A percentile compares a stretch with the other conserved stretches of the same genome.
phyloP scores from a whole-genome alignment of 31 red algal genomes.

The Odonthalia washingtoniensis region DNA sequence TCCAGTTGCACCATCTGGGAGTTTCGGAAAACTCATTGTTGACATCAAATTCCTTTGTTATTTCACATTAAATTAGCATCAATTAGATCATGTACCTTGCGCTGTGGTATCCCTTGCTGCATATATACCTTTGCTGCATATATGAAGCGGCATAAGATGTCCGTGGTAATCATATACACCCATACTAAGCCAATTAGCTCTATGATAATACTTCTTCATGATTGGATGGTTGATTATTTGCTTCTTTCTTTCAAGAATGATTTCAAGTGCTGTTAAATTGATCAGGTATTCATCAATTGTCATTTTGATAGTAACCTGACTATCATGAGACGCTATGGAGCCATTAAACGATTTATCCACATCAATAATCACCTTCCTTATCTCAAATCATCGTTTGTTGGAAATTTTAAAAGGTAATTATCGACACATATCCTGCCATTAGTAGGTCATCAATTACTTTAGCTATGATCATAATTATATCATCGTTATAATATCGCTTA shows the following conservation, averaged over 20 bases:
- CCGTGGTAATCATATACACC: not conserved
- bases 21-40: not conserved
- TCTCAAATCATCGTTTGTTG: not conserved
- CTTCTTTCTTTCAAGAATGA: not conserved
- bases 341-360: not conserved
- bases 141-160: not conserved
- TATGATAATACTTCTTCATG: not conserved
- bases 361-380: not conserved
- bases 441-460: conserved; percentile 15
- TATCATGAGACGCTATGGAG: not conserved
- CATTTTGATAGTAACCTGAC: not conserved
- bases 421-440: not conserved
- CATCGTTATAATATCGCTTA: not conserved
- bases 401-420: not conserved
- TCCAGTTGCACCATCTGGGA: no score
- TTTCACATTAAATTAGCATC: not conserved
- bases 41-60: not conserved
- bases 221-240: not conserved
- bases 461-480: not conserved
- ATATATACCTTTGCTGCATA: no score
- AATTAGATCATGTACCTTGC: not conserved
- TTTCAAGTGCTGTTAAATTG: not conserved
- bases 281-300: not conserved
- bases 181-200: not conserved
- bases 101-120: not conserved